Evolutionary conservation across 352 stramenopile genomes (phyloP).

Genomic region (Phytopythium sindhum): DNA sequence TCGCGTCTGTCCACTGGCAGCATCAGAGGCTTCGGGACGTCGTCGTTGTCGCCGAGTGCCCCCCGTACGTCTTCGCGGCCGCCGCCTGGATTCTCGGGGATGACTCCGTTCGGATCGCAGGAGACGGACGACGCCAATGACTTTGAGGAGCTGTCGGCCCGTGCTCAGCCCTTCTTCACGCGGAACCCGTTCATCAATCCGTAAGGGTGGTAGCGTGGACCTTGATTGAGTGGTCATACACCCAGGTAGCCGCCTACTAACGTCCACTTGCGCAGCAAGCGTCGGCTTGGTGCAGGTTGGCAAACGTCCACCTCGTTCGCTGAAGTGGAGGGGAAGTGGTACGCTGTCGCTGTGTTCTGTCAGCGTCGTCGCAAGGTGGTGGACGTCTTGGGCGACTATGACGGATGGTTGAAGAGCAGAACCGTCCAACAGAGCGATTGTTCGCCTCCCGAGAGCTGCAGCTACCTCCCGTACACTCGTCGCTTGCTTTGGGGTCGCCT

Average conservation of each 20-base stretch:
- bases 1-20: slow-evolving; percentile 15
- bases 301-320: background rate
- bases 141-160: slow-evolving; percentile 19
- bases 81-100: slow-evolving; percentile 36
- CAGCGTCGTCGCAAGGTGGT: background rate
- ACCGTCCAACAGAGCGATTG: background rate
- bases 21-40: slow-evolving; percentile 19
- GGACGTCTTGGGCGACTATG: background rate
- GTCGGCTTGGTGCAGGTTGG: background rate
- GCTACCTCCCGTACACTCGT: background rate
- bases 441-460: background rate
- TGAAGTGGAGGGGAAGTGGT: background rate
- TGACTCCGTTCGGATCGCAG: slow-evolving; percentile 5
- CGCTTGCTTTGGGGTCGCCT: background rate
- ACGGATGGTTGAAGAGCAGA: background rate
- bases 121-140: slow-evolving; percentile 11
- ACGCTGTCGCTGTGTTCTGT: background rate
- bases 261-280: background rate
- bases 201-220: slow-evolving; percentile 14
- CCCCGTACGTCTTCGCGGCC: slow-evolving; percentile 27
- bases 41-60: slow-evolving; percentile 14
- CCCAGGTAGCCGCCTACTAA: background rate
- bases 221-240: background rate
- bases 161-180: slow-evolving; percentile 35
- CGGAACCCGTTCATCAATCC: slow-evolving; percentile 64